Conservation (phyloP, 768 basidiomycete genomes). For the Cyclocybe aegerita region DNA sequence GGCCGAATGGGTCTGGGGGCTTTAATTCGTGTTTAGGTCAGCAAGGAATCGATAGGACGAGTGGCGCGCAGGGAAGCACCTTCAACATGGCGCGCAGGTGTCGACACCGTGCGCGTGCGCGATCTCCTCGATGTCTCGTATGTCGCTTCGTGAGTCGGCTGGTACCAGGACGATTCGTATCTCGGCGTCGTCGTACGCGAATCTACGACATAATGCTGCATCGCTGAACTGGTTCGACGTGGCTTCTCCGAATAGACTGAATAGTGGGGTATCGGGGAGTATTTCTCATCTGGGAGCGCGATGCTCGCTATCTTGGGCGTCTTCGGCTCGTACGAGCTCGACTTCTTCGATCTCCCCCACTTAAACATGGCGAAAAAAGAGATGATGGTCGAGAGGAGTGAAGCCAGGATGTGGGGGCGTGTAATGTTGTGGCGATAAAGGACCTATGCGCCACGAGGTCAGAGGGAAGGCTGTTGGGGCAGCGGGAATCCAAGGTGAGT, state of each 20-base stretch:
- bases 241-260: constrained; percentile 20
- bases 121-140: constrained; percentile 3
- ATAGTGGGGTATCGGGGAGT: constrained; percentile 17
- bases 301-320: constrained; percentile 30
- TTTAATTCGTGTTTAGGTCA: constrained; percentile 13
- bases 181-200: constrained; percentile 21
- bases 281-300: constrained; percentile 28
- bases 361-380: constrained; percentile 32
- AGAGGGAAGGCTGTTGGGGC: constrained; percentile 26
- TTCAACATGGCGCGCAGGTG: constrained; percentile 19
- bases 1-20: constrained; percentile 27
- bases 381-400: constrained; percentile 19
- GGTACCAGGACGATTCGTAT: constrained; percentile 10
- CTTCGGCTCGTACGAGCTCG: constrained; percentile 25
- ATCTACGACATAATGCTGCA: constrained; percentile 18
- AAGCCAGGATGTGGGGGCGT: constrained; percentile 17
- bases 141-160: not conserved
- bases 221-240: constrained; percentile 13
- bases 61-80: constrained; percentile 15
- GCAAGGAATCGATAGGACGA: constrained; percentile 3
- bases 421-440: constrained; percentile 23
- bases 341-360: constrained; percentile 25
- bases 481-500: constrained; percentile 22
- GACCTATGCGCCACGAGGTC: constrained; percentile 32
- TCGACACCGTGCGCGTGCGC: constrained; percentile 19